Evolutionary conservation across 2,329 filamentous ascomycete genomes (phyloP), one percentile per base, ranked within the genome.

Genomic region (Colletotrichum caudatum): DNA sequence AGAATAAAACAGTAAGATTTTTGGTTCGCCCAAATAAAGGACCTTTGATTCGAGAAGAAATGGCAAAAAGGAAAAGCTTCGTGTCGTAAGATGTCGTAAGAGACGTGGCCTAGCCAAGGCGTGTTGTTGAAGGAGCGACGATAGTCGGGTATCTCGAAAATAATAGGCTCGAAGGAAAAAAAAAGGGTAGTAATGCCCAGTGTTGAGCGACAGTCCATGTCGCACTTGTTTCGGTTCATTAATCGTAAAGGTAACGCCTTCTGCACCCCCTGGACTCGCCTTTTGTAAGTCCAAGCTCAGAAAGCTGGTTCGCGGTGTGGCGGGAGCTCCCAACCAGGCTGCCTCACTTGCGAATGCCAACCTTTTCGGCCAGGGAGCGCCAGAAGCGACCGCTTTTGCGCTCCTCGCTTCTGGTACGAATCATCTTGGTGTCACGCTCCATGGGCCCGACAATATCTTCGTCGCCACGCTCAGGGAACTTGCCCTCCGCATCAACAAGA

Each of bases 371-470:
- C 20, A 88, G 78, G 71, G 76, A 84, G 76, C 83, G 85, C 83
- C 86, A 84, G 77, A 88, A 87, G 63, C 83, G 82, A 50, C 81
- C 78, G 23, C 81, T 77, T 73, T 82, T 84, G 74, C 82, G 82
- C 74, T 84, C 83, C 56, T 86, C 84, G 68, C 81, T 83, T 58
- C 78, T 79, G 18, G 82, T 80, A 58, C 85, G 82, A 39, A 81
- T 80, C 87, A 89, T 89, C 73, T 84, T 82, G 50, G 84, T 83
- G 74, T 89, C 87, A 16, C 88, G 87, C 76, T 90, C 89, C 95
- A 98, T 97, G 8, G 95, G 95, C 1, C 95, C 95, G 56, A 98
- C 94, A 78, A 98, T 97, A 80, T 97, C 95, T 76, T 95, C 92
- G 77, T 97, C 94, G 64, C 94, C 94, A 41, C 95, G 89, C 76